Percentiles rank a stretch among this genome's conserved stretches.
Conservation (phyloP, 306 rosid genomes). For the Abrus pulchellus region DNA sequence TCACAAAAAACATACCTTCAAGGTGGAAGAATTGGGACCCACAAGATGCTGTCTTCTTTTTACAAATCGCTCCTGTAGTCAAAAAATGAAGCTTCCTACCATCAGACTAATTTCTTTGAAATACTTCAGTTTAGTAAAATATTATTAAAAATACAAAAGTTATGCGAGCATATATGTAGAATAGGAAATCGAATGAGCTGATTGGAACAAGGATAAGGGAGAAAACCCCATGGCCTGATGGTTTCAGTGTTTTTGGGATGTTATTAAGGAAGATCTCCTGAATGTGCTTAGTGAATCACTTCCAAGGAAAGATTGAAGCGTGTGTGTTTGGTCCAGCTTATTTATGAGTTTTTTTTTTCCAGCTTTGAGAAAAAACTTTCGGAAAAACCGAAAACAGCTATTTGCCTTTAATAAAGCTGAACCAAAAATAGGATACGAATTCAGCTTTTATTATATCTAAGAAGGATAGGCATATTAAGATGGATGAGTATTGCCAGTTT, state of each 20-base stretch:
- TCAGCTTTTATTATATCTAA: neutral
- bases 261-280: constrained; percentile 1
- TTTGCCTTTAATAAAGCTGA: neutral
- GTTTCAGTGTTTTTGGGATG: neutral
- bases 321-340: neutral
- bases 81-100: constrained; percentile 36
- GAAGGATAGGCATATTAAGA: neutral
- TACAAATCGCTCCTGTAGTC: constrained; percentile 84
- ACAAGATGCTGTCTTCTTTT: constrained; percentile 88
- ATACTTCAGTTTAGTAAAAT: constrained; percentile 16
- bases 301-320: neutral
- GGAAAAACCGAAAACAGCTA: neutral
- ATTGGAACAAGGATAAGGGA: neutral
- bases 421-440: neutral
- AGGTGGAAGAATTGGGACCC: constrained; percentile 89
- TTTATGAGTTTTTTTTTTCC: too few relatives aligned
- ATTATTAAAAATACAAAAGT: neutral
- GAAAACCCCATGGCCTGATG: neutral
- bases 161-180: neutral
- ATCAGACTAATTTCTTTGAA: neutral
- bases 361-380: neutral
- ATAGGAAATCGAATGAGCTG: neutral
- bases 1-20: constrained; percentile 66
- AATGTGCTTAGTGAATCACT: neutral
- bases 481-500: constrained; percentile 1